Conservation (phyloP, 345 rosid genomes). For the Raphanus raphanistrum region DNA sequence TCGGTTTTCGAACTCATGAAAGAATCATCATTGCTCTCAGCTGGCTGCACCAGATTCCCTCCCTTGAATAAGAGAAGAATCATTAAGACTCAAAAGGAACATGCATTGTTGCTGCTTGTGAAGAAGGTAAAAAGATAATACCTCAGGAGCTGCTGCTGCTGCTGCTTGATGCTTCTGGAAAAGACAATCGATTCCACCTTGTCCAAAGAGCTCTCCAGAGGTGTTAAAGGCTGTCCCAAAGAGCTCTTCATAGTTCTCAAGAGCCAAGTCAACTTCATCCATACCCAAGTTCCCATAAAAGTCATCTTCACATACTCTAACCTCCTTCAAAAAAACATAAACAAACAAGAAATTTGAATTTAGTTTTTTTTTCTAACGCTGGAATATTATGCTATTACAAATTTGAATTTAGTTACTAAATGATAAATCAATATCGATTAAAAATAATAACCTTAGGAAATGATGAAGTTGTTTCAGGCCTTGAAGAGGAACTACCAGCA, state of each 20-base stretch:
- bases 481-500: conserved; percentile 22
- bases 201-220: conserved; percentile 75
- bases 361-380: too few relatives aligned
- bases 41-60: conserved; percentile 56
- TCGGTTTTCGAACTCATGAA: conserved; percentile 88
- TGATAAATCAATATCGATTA: neutral
- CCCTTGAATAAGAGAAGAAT: conserved; percentile 33
- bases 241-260: conserved; percentile 94
- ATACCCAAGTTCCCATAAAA: conserved; percentile 70
- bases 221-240: conserved; percentile 77
- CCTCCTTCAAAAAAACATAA: conserved; percentile 22
- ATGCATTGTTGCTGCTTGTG: neutral
- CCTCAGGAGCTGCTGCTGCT: conserved; percentile 31
- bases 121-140: too few relatives aligned
- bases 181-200: conserved; percentile 83
- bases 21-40: conserved; percentile 71
- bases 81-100: neutral
- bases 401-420: neutral
- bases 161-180: conserved; percentile 53
- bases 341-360: conserved; percentile 13
- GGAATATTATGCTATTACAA: too few relatives aligned
- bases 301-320: conserved; percentile 50
- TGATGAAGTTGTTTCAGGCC: conserved; percentile 44
- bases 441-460: conserved; percentile 51
- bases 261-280: conserved; percentile 86